Evolutionary conservation across 2,329 filamentous ascomycete genomes (phyloP), one percentile per base, ranked within the genome.

Genomic region (Sporothrix brasiliensis): DNA sequence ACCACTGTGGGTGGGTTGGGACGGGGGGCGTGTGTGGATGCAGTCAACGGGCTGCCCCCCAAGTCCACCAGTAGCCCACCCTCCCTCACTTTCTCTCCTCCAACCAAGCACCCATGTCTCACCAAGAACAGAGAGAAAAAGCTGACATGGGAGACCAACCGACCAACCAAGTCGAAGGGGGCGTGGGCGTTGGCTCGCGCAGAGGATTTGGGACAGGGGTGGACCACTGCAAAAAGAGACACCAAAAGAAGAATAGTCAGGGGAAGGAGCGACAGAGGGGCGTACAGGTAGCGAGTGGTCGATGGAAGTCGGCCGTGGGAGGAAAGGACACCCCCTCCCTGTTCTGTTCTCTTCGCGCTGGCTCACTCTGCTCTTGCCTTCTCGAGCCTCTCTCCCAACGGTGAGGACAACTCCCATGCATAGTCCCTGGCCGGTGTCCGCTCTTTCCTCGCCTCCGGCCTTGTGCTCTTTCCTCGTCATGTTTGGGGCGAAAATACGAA

Each of bases 401-500:
- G 27, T 54, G 39, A 68, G 50, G 52, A 27, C 5, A 47, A 24
- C 39, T 61, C 58, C 56, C 58, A 61, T 61, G 34, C 34, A 61
- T n/a, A 61, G 34, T 16, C 19, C 56, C 34, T 16, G 24, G 27
- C 24, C 50, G 13, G 14, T 21, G 52, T 24, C 53, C 44, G 66
- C 6, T 49, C 44, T 84, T 84, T 53, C 66, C 60, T 56, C 24
- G 66, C 69, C 60, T 52, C 52, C 66, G 11, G 9, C 19, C 44
- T 61, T 67, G 39, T 67, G 30, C 39, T 63, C 58, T 47, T 63
- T 49, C 50, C 65, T 44, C 21, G 39, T 67, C 61, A 68, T 72
- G 69, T 73, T 68, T 73, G 70, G 73, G 67, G 71, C 71, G 72
- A 80, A 77, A 75, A 79, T n/a, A 5, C 21, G n/a, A 30, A 30